These are phyloP conservation scores for Hyphochytrium catenoides DNA, from an alignment of 352 stramenopile genomes.

Conservation along the genomic window DNA sequence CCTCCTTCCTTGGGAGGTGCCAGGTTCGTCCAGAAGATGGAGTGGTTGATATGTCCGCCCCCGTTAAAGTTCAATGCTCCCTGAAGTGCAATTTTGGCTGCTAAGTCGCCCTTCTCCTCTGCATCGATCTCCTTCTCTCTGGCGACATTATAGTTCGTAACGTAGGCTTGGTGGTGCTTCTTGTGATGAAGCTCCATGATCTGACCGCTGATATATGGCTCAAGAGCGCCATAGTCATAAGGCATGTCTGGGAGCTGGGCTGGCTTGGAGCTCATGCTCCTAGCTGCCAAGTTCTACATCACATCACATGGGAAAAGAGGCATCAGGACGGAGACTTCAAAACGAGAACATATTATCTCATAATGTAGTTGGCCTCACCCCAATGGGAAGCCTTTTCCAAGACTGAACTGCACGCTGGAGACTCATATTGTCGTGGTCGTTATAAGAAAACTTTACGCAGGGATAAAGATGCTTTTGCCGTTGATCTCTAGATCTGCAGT, in stretches of 20 bases:
- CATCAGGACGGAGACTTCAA: no score
- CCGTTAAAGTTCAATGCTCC: constrained; percentile 91
- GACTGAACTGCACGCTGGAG: no score
- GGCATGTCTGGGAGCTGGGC: constrained; percentile 48
- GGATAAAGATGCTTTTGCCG: no score
- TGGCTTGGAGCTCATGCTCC: no score
- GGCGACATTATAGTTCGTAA: constrained; percentile 82
- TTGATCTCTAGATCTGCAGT: no score
- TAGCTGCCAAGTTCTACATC: no score
- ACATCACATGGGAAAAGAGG: no score
- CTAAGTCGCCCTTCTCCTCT: constrained; percentile 56
- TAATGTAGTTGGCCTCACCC: no score
- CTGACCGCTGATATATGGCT: constrained; percentile 56
- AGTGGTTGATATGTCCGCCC: constrained; percentile 94
- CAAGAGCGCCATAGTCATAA: constrained; percentile 62
- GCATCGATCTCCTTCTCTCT: constrained; percentile 79
- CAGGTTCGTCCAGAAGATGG: constrained; percentile 96
- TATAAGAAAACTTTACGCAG: no score
- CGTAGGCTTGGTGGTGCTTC: constrained; percentile 91
- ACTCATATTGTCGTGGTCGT: no score
- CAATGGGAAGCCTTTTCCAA: no score
- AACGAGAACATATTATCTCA: no score
- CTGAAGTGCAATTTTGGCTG: constrained; percentile 68
- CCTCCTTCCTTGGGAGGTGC: constrained; percentile 38
- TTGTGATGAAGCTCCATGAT: constrained; percentile 86